phyloP scores from a whole-genome alignment of 108 stramenopile genomes.

The Skeletonema tropicum region DNA sequence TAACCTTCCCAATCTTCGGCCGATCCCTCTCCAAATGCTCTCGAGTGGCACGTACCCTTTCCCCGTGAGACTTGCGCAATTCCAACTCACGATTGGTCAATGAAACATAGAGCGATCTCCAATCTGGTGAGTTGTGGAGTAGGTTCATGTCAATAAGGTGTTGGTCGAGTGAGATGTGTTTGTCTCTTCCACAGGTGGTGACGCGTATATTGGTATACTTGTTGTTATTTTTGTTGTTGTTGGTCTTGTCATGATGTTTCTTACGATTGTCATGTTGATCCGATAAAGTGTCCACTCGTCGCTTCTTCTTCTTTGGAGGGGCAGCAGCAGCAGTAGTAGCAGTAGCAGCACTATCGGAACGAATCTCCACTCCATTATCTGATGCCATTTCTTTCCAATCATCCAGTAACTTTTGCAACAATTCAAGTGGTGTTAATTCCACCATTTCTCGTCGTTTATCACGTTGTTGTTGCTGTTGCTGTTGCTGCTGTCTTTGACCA shows the following conservation, averaged over 20 bases:
- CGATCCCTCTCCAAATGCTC: slow-evolving; percentile 58
- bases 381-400: slow-evolving; percentile 52
- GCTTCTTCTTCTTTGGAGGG: slow-evolving; percentile 29
- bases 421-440: slow-evolving; percentile 23
- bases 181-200: slow-evolving; percentile 26
- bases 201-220: neutral
- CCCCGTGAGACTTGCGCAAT: slow-evolving; percentile 34
- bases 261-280: neutral
- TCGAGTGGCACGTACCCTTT: slow-evolving; percentile 46
- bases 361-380: slow-evolving; percentile 12
- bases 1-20: slow-evolving; percentile 42
- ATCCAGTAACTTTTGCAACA: slow-evolving; percentile 35
- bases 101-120: slow-evolving; percentile 32
- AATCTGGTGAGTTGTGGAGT: slow-evolving; percentile 36
- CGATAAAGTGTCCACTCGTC: slow-evolving; percentile 5
- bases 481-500: neutral
- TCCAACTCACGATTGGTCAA: slow-evolving; percentile 22
- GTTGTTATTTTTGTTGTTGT: slow-evolving; percentile 5
- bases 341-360: neutral
- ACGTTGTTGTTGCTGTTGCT: neutral
- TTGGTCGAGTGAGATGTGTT: slow-evolving; percentile 18
- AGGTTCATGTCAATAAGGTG: slow-evolving; percentile 36
- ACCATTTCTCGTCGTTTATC: neutral
- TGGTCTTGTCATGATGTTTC: neutral
- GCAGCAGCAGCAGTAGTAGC: neutral